Evolutionary conservation across 306 rosid species (phyloP).

Genomic region (Pueraria montana): DNA sequence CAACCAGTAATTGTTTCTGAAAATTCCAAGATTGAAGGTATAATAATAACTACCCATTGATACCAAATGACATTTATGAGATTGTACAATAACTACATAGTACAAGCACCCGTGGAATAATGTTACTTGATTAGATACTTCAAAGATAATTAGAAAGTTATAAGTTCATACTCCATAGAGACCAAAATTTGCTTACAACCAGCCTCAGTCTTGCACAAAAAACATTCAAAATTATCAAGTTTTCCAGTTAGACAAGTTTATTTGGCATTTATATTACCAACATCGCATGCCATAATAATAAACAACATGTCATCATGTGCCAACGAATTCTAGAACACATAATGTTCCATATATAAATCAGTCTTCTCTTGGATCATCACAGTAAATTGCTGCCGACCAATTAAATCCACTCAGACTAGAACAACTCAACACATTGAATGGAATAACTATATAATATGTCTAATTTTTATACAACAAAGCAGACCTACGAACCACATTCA

Average conservation of each 20-base stretch:
- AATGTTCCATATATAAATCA: neutral
- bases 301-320: too few species aligned
- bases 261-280: neutral
- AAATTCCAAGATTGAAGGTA: neutral
- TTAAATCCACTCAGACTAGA: neutral
- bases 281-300: too few species aligned
- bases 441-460: too few species aligned
- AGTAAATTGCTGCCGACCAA: neutral
- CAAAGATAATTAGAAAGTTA: neutral
- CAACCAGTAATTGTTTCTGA: neutral
- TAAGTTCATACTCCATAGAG: neutral
- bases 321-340: neutral
- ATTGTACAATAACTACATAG: too few species aligned
- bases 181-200: neutral
- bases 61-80: neutral
- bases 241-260: neutral
- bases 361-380: neutral
- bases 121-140: neutral
- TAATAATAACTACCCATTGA: neutral
- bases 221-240: neutral
- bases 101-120: too few species aligned
- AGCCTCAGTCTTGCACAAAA: neutral
- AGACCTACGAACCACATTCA: too few species aligned
- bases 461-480: too few species aligned
- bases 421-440: neutral